These are phyloP conservation scores for Pistacia vera DNA, from an alignment of 345 rosid genomes.

Conservation along the genomic window DNA sequence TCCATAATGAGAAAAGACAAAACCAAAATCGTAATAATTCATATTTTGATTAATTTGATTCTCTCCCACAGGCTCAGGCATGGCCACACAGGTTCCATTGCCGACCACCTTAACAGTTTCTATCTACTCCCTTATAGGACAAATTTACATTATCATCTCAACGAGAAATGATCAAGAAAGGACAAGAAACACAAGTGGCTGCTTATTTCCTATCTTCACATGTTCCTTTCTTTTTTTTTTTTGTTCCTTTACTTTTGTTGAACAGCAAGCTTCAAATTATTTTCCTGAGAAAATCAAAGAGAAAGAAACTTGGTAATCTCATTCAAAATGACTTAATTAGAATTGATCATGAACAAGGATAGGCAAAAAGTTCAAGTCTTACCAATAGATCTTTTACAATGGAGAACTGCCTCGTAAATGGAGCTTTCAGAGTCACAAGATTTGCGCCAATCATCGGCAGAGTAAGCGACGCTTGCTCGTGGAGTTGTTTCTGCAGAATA, in stretches of 20 bases:
- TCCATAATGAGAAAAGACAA: conserved; percentile 28
- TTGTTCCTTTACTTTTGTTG: neutral
- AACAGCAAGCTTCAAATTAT: conserved; percentile 25
- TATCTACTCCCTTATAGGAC: conserved; percentile 14
- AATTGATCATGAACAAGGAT: neutral
- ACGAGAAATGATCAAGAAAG: conserved; percentile 24
- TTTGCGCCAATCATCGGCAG: conserved; percentile 65
- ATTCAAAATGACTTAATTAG: neutral
- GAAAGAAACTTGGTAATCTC: conserved; percentile 7
- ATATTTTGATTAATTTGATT: conserved; percentile 7
- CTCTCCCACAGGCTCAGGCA: conserved; percentile 8
- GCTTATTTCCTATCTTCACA: conserved; percentile 33
- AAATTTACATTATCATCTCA: conserved; percentile 38
- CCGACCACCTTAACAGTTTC: conserved; percentile 20
- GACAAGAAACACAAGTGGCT: conserved; percentile 40
- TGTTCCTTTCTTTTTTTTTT: conserved; percentile 4
- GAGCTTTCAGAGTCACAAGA: conserved; percentile 93
- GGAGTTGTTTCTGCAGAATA: conserved; percentile 73
- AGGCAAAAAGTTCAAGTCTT: conserved; percentile 9
- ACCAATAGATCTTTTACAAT: conserved; percentile 93
- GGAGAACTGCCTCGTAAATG: conserved; percentile 91
- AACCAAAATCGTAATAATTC: conserved; percentile 16
- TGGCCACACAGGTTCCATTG: conserved; percentile 13
- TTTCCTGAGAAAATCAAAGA: conserved; percentile 39
- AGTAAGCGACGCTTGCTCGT: conserved; percentile 59